These are phyloP conservation scores for Coprinopsis strossmayeri DNA, from an alignment of 768 basidiomycete species.

Conservation along the genomic window DNA sequence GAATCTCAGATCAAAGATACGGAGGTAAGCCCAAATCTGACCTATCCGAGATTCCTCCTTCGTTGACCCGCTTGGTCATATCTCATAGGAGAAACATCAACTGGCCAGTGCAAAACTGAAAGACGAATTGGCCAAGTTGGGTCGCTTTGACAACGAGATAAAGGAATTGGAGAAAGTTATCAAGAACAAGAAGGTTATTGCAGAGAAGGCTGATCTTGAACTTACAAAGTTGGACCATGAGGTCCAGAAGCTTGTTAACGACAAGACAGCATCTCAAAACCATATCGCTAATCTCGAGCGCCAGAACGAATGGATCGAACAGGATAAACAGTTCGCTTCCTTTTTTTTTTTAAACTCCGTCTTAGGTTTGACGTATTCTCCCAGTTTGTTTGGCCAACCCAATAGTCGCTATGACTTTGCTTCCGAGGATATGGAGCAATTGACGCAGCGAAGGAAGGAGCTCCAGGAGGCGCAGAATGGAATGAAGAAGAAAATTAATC, in stretches of 20 bases:
- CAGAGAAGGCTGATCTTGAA: slow-evolving; percentile 59
- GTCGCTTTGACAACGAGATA: slow-evolving; percentile 84
- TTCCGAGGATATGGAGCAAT: slow-evolving; percentile 49
- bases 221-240: slow-evolving; percentile 60
- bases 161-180: slow-evolving; percentile 77
- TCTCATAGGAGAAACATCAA: slow-evolving; percentile 43
- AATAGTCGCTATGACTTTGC: slow-evolving; percentile 81
- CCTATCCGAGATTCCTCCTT: no score
- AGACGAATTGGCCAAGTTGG: slow-evolving; percentile 83
- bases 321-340: slow-evolving; percentile 74
- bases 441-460: slow-evolving; percentile 62
- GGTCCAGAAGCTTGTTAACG: slow-evolving; percentile 65
- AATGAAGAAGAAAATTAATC: slow-evolving; percentile 94
- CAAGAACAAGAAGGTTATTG: slow-evolving; percentile 71
- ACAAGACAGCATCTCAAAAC: slow-evolving; percentile 49
- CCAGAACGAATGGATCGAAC: slow-evolving; percentile 79
- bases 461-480: slow-evolving; percentile 74
- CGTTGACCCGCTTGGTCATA: neutral
- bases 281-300: slow-evolving; percentile 64
- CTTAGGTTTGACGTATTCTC: slow-evolving; percentile 3
- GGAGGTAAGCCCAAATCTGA: slow-evolving; percentile 46
- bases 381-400: slow-evolving; percentile 76
- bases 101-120: slow-evolving; percentile 66
- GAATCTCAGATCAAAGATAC: slow-evolving; percentile 37
- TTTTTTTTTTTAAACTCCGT: slow-evolving; percentile 2